phyloP scores from a whole-genome alignment of 2,329 filamentous ascomycete genomes.

The Teratosphaeria pseudoeucalypti region DNA sequence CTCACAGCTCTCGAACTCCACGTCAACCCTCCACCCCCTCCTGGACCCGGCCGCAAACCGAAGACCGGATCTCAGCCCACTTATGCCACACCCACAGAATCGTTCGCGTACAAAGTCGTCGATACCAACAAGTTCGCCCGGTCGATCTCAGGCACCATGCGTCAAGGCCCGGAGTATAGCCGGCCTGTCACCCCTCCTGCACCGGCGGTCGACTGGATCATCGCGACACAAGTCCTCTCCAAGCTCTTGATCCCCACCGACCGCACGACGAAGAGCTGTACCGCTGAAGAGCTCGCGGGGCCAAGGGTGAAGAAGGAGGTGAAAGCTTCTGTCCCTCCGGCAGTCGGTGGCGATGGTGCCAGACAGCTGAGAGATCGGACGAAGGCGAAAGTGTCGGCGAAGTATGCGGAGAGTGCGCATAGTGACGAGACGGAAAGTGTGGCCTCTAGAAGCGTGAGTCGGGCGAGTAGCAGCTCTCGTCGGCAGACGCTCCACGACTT shows the following conservation, averaged over 20 bases:
- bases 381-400: slow-evolving; percentile 10
- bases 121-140: slow-evolving; percentile 56
- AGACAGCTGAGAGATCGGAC: slow-evolving; percentile 50
- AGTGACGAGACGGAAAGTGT: slow-evolving; percentile 16
- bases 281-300: slow-evolving; percentile 61
- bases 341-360: slow-evolving; percentile 8
- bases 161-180: slow-evolving; percentile 10
- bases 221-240: slow-evolving; percentile 72
- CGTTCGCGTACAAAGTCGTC: slow-evolving; percentile 71
- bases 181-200: slow-evolving; percentile 52
- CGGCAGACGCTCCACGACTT: slow-evolving; percentile 32
- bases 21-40: slow-evolving; percentile 40
- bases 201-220: slow-evolving; percentile 75
- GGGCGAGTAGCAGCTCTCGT: slow-evolving; percentile 10
- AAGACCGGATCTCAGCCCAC: slow-evolving; percentile 47
- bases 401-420: slow-evolving; percentile 13
- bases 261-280: slow-evolving; percentile 66
- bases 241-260: slow-evolving; percentile 69
- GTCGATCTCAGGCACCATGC: slow-evolving; percentile 48
- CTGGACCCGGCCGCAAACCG: slow-evolving; percentile 35
- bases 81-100: slow-evolving; percentile 79
- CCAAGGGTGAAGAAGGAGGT: slow-evolving; percentile 49
- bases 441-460: slow-evolving; percentile 12
- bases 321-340: slow-evolving; percentile 39
- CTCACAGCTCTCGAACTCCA: slow-evolving; percentile 61